These are phyloP conservation scores for Penicillium capsulatum DNA, from an alignment of 2,329 filamentous ascomycete species.

Conservation along the genomic window DNA sequence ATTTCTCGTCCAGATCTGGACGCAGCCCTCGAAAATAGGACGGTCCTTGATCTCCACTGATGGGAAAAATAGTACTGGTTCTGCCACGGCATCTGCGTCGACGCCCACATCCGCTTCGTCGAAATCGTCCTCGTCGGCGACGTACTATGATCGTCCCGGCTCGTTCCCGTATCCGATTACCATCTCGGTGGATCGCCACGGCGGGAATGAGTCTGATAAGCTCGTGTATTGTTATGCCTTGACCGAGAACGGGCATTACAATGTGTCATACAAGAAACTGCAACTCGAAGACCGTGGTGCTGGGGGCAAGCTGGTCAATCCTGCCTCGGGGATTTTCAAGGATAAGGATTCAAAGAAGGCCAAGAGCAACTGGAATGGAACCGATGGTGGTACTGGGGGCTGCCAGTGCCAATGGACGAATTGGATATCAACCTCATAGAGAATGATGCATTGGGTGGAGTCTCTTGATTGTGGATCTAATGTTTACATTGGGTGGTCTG, in stretches of 20 bases:
- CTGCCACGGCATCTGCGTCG: slow-evolving; percentile 11
- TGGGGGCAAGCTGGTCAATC: slow-evolving; percentile 51
- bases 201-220: slow-evolving; percentile 52
- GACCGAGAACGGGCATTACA: slow-evolving; percentile 46
- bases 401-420: slow-evolving; percentile 60
- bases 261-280: slow-evolving; percentile 44
- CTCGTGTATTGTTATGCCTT: slow-evolving; percentile 59
- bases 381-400: slow-evolving; percentile 58
- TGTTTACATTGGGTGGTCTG: too few relatives aligned
- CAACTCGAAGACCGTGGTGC: slow-evolving; percentile 51
- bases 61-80: slow-evolving; percentile 9
- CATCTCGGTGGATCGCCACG: slow-evolving; percentile 58
- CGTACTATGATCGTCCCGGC: slow-evolving; percentile 50
- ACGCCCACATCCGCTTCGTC: slow-evolving; percentile 27
- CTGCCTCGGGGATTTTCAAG: slow-evolving; percentile 46
- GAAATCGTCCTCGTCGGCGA: slow-evolving; percentile 33
- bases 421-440: slow-evolving; percentile 32
- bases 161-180: slow-evolving; percentile 60
- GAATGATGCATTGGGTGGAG: too few relatives aligned
- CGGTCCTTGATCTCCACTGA: slow-evolving; percentile 23
- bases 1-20: slow-evolving; percentile 62
- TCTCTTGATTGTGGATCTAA: too few relatives aligned
- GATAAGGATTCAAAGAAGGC: slow-evolving; percentile 4
- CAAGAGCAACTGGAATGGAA: slow-evolving; percentile 32
- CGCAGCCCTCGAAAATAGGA: slow-evolving; percentile 40